Conservation (phyloP, 345 rosid species). For the Syzygium grande region DNA sequence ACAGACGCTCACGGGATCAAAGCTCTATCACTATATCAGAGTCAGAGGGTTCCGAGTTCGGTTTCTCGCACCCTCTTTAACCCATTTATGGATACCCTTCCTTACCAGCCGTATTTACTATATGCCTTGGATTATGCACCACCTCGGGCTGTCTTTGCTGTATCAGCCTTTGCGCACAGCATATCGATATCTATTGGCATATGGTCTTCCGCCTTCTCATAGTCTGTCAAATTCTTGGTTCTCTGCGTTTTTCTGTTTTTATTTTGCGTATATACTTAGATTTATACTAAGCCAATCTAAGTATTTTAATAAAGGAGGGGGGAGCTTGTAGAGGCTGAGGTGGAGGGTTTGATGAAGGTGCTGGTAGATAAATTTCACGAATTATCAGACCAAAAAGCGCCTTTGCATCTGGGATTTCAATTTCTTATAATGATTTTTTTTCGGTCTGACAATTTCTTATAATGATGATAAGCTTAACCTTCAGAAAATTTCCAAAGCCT, state of each 20-base stretch:
- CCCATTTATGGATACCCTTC: background rate
- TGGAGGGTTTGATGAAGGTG: background rate
- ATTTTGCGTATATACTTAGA: background rate
- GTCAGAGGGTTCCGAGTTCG: background rate
- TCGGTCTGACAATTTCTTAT: background rate
- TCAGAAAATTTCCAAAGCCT: background rate
- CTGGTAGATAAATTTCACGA: background rate
- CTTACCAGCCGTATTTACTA: background rate
- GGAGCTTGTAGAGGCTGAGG: background rate
- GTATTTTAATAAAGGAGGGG: background rate
- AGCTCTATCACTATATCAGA: background rate
- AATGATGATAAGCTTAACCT: background rate
- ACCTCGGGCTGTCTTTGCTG: too few species aligned
- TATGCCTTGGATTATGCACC: background rate
- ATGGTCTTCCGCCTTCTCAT: background rate
- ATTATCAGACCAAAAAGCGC: background rate
- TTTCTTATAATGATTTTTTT: background rate
- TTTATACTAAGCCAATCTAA: background rate
- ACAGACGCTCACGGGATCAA: background rate
- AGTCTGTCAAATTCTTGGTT: background rate
- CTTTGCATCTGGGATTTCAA: background rate
- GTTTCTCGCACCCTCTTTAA: background rate
- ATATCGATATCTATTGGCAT: background rate
- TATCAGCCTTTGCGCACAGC: background rate
- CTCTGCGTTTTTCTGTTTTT: background rate